Percentiles rank a stretch among this genome's conserved stretches.
These are phyloP conservation scores for Thielaviopsis ethacetica DNA, from an alignment of 2,329 filamentous ascomycete genomes.

Conservation along the genomic window DNA sequence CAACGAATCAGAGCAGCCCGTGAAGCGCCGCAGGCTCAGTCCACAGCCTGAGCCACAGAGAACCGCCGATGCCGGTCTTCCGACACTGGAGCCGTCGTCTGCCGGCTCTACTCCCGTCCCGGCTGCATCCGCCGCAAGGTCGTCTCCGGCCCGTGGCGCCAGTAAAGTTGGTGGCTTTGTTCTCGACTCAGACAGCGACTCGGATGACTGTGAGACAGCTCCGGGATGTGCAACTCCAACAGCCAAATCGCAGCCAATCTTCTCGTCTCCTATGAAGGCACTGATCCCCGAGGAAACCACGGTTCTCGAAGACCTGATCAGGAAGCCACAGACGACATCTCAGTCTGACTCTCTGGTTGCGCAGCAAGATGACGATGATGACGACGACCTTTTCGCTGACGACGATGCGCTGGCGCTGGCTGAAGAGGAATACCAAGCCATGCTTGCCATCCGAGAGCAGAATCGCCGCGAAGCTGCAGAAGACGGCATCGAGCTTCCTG, in stretches of 20 bases:
- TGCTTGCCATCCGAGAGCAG: slow-evolving; percentile 62
- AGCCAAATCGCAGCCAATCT: slow-evolving; percentile 14
- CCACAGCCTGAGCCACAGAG: slow-evolving; percentile 12
- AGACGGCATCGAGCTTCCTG: slow-evolving; percentile 22
- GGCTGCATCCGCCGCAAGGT: slow-evolving; percentile 18
- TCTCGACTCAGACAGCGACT: slow-evolving; percentile 49
- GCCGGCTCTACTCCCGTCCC: slow-evolving; percentile 32
- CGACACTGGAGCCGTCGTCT: neutral
- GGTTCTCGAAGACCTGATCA: slow-evolving; percentile 8
- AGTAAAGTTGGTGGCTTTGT: slow-evolving; percentile 30
- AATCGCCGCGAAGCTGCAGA: slow-evolving; percentile 46
- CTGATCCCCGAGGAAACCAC: slow-evolving; percentile 18
- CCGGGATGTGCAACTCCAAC: neutral
- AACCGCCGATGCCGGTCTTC: neutral
- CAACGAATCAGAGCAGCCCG: slow-evolving; percentile 14
- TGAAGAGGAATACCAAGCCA: slow-evolving; percentile 50
- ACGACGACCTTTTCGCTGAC: slow-evolving; percentile 36
- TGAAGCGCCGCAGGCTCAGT: slow-evolving; percentile 28
- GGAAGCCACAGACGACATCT: neutral
- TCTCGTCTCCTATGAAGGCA: slow-evolving; percentile 15
- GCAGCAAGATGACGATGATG: neutral
- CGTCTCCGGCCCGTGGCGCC: slow-evolving; percentile 13
- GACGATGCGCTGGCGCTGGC: slow-evolving; percentile 25
- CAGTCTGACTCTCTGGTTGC: too few species aligned
- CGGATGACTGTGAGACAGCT: slow-evolving; percentile 17